A percentile compares a stretch with the other conserved stretches of the same genome.
These are phyloP conservation scores for Barnettozyma siamensis DNA, from an alignment of 805 yeast genomes.

Conservation along the genomic window DNA sequence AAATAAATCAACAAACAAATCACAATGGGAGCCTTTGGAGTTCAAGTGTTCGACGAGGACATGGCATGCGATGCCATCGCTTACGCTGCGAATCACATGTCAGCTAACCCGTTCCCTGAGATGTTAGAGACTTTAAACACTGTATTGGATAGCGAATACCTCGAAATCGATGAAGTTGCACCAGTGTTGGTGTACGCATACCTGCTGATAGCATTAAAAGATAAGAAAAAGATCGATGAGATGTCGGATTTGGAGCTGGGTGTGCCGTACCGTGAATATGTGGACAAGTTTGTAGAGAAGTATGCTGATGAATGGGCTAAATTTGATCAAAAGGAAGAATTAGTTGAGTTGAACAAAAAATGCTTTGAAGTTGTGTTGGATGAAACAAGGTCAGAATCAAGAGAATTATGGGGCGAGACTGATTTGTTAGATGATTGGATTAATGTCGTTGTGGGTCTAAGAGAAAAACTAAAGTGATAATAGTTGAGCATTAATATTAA, in stretches of 20 bases:
- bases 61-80: neutral
- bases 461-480: neutral
- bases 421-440: neutral
- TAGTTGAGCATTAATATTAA: too few relatives aligned
- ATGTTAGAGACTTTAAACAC: neutral
- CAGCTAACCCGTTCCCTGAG: neutral
- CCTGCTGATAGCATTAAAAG: neutral
- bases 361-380: neutral
- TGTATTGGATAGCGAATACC: neutral
- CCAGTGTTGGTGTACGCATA: neutral
- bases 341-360: neutral
- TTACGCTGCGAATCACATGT: neutral
- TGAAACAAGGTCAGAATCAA: neutral
- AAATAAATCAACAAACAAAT: too few relatives aligned
- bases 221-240: neutral
- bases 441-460: neutral
- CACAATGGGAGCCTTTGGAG: neutral
- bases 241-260: neutral
- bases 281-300: neutral
- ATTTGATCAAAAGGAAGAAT: neutral
- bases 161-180: neutral
- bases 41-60: neutral
- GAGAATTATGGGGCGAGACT: neutral
- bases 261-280: neutral
- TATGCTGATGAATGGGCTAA: neutral